A percentile compares a stretch with the other conserved stretches of the same genome.
Conservation (phyloP, 345 rosid species). For the Pugionium cornutum region DNA sequence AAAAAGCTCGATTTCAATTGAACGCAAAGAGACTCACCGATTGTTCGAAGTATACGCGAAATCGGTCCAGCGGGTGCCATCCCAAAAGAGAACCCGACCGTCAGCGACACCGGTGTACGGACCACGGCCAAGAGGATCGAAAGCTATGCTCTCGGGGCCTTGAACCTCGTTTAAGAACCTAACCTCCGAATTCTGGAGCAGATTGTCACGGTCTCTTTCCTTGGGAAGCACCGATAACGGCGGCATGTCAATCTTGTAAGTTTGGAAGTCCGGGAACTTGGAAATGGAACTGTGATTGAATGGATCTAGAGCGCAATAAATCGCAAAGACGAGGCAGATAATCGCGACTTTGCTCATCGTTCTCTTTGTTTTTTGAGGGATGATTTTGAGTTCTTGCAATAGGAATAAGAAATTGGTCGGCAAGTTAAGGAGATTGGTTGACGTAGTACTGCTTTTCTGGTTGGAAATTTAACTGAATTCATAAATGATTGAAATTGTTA, state of each 20-base stretch:
- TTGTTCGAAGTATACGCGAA: slow-evolving; percentile 36
- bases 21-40: slow-evolving; percentile 34
- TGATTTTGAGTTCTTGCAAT: not conserved
- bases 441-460: not conserved
- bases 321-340: slow-evolving; percentile 52
- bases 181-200: slow-evolving; percentile 68
- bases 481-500: too few species aligned
- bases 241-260: slow-evolving; percentile 61
- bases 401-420: not conserved
- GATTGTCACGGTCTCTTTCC: slow-evolving; percentile 55
- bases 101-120: slow-evolving; percentile 46
- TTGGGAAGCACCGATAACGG: slow-evolving; percentile 52
- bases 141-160: slow-evolving; percentile 42
- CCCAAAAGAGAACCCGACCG: slow-evolving; percentile 38
- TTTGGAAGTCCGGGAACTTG: slow-evolving; percentile 58
- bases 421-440: slow-evolving; percentile 20
- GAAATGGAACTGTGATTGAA: slow-evolving; percentile 69
- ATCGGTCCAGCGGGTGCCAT: slow-evolving; percentile 36
- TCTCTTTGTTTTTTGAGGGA: not conserved
- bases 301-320: slow-evolving; percentile 84
- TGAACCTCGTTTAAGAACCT: slow-evolving; percentile 71
- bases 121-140: slow-evolving; percentile 40
- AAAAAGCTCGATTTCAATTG: not conserved
- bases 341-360: slow-evolving; percentile 21
- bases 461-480: not conserved